phyloP scores from a whole-genome alignment of 2,329 filamentous ascomycete genomes.

The Phyllosticta capitalensis region DNA sequence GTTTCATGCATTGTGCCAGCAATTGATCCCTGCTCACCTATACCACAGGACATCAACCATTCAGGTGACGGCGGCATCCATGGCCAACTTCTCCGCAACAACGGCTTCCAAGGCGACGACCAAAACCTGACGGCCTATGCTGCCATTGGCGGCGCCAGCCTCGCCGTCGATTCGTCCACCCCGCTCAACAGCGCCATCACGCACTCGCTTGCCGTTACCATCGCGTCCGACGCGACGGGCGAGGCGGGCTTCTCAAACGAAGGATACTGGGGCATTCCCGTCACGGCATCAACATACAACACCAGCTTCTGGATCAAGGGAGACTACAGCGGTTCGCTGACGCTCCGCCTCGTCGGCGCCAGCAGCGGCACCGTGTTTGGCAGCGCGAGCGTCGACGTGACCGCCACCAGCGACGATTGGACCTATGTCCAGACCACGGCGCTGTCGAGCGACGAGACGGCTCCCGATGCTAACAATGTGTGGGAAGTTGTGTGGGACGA shows the following conservation, averaged over 20 bases:
- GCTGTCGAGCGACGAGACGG: slow-evolving; percentile 1
- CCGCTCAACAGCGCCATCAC: slow-evolving; percentile 6
- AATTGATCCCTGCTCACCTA: background rate
- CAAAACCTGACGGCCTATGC: slow-evolving; percentile 21
- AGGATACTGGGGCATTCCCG: slow-evolving; percentile 12
- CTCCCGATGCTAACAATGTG: slow-evolving; percentile 10
- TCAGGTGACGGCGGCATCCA: slow-evolving; percentile 10
- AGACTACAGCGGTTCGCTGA: slow-evolving; percentile 19
- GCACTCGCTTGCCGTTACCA: slow-evolving; percentile 7
- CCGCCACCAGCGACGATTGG: background rate
- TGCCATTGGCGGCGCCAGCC: slow-evolving; percentile 19
- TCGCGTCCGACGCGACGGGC: slow-evolving; percentile 1
- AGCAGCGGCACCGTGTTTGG: slow-evolving; percentile 6
- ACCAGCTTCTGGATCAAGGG: slow-evolving; percentile 17
- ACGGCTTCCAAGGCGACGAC: slow-evolving; percentile 11
- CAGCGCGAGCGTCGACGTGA: background rate
- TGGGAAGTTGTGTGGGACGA: slow-evolving; percentile 11
- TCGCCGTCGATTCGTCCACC: slow-evolving; percentile 13
- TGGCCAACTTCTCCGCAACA: slow-evolving; percentile 11
- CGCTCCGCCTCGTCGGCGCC: slow-evolving; percentile 5
- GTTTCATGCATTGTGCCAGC: background rate
- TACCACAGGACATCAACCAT: slow-evolving; percentile 11
- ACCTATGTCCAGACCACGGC: background rate
- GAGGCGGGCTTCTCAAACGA: slow-evolving; percentile 10
- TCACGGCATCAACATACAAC: slow-evolving; percentile 8